Percentiles rank a stretch among this genome's conserved stretches.
Evolutionary conservation across 1,284 basidiomycete species (phyloP).

Genomic region (Apiotrichum laibachii): DNA sequence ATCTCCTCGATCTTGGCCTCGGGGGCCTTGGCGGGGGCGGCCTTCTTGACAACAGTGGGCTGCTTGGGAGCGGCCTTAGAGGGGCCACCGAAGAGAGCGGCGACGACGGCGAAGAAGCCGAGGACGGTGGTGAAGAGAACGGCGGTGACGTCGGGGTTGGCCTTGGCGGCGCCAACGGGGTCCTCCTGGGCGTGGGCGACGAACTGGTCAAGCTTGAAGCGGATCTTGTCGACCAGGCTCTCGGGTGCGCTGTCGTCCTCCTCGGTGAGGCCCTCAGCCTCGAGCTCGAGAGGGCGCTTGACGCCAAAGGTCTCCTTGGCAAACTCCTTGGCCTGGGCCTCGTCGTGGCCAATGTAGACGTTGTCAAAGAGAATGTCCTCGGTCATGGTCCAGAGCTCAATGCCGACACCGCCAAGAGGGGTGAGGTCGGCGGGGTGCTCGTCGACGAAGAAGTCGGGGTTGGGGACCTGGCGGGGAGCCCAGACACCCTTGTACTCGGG

Average conservation of each 20-base stretch:
- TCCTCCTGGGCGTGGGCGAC: slow-evolving; percentile 41
- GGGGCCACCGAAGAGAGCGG: slow-evolving; percentile 67
- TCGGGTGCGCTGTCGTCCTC: slow-evolving; percentile 47
- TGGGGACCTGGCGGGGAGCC: slow-evolving; percentile 86
- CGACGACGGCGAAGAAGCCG: slow-evolving; percentile 78
- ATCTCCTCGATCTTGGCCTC: slow-evolving; percentile 27
- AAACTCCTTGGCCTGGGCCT: slow-evolving; percentile 73
- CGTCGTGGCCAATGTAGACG: slow-evolving; percentile 87
- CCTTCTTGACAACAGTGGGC: slow-evolving; percentile 41
- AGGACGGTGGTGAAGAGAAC: slow-evolving; percentile 68
- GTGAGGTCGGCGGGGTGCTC: slow-evolving; percentile 77
- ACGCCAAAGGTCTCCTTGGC: slow-evolving; percentile 79
- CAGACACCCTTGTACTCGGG: slow-evolving; percentile 96
- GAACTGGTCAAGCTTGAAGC: slow-evolving; percentile 49
- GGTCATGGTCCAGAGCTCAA: slow-evolving; percentile 98
- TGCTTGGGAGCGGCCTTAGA: slow-evolving; percentile 34
- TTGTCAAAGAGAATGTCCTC: slow-evolving; percentile 92
- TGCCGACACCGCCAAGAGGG: slow-evolving; percentile 89
- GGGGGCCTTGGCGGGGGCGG: slow-evolving; percentile 29
- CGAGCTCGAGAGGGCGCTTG: slow-evolving; percentile 60
- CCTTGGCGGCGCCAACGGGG: slow-evolving; percentile 65
- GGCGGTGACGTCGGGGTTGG: slow-evolving; percentile 78
- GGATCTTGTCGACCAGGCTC: slow-evolving; percentile 41
- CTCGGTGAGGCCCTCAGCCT: slow-evolving; percentile 56
- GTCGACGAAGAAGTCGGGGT: slow-evolving; percentile 92